Base-by-base conservation (phyloP, 306 rosid genomes). In the Delonix regia region DNA sequence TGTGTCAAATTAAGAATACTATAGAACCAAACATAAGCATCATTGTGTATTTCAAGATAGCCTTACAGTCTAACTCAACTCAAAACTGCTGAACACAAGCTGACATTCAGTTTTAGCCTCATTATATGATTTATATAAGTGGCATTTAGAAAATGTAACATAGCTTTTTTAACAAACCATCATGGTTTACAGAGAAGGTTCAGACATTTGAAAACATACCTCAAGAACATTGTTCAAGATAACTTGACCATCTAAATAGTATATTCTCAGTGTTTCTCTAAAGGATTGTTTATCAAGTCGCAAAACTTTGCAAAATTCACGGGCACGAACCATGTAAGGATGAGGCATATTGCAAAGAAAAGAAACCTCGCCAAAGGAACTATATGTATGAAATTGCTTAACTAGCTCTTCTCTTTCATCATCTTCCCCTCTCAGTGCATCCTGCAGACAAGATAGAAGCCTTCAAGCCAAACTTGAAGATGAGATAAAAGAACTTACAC, bases 321-420 rank as follows among this genome's bases (percentile, higher is more conserved):
- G 53, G 79, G 72, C 91, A 4, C 59, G 71, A 47, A 88, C 82
- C 12, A 77, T 80, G 76, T 45, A 83, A 14, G 73, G 73, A 71
- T 85, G 91, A 78, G 84, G 84, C 64, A 66, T 59, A 70, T 83
- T 85, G 75, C 91, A 88, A 66, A 88, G 86, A 47, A 88, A 85
- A 52, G 91, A 85, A 74, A 85, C 83, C 77, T 85, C 91, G 16
- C 89, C 91, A 79, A 88, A 78, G 21, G 86, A 85, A 75, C 84
- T 65, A 38, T 77, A 51, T 13, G 82, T 78, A 56, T 77, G 82
- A 48, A 83, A 78, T 15, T 7, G 64, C 68, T 33, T 79, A n/a
- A 61, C 33, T 5, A 33, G 24, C 72, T 80, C 84, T 56, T 70
- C 82, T 21, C n/a, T 66, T 62, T 66, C 86, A 67, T 71, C 77